phyloP scores from a whole-genome alignment of 1,284 basidiomycete genomes.

The Cryptococcus sp. region DNA sequence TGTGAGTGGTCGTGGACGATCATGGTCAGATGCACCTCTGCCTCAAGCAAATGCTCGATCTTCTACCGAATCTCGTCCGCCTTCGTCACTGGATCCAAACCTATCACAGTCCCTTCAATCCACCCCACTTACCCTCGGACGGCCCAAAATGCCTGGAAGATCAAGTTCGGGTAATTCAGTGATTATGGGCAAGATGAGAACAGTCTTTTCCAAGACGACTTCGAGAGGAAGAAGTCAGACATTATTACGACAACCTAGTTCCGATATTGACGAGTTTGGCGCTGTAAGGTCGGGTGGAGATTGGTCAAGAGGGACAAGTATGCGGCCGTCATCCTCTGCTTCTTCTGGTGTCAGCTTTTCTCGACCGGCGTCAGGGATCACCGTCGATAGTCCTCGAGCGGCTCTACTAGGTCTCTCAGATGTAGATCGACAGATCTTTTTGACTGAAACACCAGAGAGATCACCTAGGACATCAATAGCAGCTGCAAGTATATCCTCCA shows the following conservation, averaged over 20 bases:
- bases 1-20: slow-evolving; percentile 18
- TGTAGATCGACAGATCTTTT: slow-evolving; percentile 13
- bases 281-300: slow-evolving; percentile 2
- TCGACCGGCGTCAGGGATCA: not conserved
- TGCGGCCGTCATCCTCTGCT: slow-evolving; percentile 24
- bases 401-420: slow-evolving; percentile 16
- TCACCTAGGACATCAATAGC: slow-evolving; percentile 32
- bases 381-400: slow-evolving; percentile 10
- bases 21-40: slow-evolving; percentile 33
- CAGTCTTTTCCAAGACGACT: slow-evolving; percentile 29
- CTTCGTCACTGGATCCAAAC: not conserved
- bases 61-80: slow-evolving; percentile 5
- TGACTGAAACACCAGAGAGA: slow-evolving; percentile 17
- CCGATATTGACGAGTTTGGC: slow-evolving; percentile 35
- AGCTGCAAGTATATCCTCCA: slow-evolving; percentile 13
- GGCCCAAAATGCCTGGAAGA: slow-evolving; percentile 28
- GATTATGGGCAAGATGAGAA: slow-evolving; percentile 35
- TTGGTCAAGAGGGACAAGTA: slow-evolving; percentile 3
- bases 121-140: slow-evolving; percentile 11
- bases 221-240: slow-evolving; percentile 12
- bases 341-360: slow-evolving; percentile 23
- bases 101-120: slow-evolving; percentile 8
- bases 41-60: slow-evolving; percentile 5
- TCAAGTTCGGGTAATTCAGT: slow-evolving; percentile 37
- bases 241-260: slow-evolving; percentile 2